Conservation (phyloP, 768 basidiomycete genomes). For the Rhodotorula graminis region DNA sequence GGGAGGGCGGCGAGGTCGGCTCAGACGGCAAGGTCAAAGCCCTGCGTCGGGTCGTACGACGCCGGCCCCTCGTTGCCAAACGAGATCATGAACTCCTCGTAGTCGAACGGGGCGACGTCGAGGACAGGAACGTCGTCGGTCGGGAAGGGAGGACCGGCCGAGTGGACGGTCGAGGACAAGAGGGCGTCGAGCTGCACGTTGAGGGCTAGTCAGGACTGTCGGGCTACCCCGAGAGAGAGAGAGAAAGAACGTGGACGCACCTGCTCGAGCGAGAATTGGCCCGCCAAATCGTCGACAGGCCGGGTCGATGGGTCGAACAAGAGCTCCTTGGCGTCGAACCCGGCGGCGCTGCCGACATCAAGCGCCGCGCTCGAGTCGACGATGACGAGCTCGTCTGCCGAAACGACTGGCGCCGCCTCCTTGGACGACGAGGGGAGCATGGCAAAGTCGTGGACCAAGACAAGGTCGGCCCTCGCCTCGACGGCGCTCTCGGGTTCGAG, state of each 20-base stretch:
- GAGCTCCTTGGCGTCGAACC: neutral
- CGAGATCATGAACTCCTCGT: conserved; percentile 9
- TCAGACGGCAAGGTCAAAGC: neutral
- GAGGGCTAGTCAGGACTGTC: no score
- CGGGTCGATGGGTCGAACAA: neutral
- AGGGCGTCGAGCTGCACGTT: conserved; percentile 14
- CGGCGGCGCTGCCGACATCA: no score
- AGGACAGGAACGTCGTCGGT: no score
- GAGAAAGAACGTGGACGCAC: neutral
- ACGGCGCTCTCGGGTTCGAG: no score
- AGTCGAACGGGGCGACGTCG: conserved; percentile 10
- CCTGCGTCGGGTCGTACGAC: conserved; percentile 17
- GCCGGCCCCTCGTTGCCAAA: conserved; percentile 4
- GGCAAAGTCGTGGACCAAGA: neutral
- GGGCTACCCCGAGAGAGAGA: no score
- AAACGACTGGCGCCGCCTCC: no score
- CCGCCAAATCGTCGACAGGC: no score
- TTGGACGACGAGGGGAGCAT: neutral
- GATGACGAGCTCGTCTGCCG: neutral
- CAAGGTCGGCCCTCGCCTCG: neutral
- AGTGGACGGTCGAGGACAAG: neutral
- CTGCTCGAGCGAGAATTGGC: conserved; percentile 8
- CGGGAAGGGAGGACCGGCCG: neutral
- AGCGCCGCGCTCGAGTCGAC: neutral
- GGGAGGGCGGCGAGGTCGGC: no score